Conservation (phyloP, 1,139 yeast genomes). For the Magnusiomyces clavatus region DNA sequence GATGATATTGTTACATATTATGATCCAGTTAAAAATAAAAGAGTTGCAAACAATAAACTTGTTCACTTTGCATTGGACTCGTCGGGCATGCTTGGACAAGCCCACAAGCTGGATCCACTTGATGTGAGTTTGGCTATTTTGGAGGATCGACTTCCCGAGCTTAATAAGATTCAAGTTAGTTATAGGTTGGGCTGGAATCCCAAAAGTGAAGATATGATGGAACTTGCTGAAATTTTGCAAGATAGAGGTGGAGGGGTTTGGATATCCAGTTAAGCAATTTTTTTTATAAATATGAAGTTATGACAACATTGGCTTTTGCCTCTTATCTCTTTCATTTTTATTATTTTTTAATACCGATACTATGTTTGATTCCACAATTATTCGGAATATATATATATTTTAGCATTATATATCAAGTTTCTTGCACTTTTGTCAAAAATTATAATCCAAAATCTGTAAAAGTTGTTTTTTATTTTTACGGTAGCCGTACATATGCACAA, state of each 20-base stretch:
- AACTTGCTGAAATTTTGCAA: constrained; percentile 40
- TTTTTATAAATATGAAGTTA: no score
- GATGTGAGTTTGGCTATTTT: constrained; percentile 79
- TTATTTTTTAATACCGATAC: no score
- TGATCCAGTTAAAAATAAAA: constrained; percentile 17
- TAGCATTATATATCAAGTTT: no score
- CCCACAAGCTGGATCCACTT: constrained; percentile 75
- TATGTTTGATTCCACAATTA: no score
- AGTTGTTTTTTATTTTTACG: no score
- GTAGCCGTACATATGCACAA: no score
- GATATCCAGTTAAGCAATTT: constrained; percentile 11
- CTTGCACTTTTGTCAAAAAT: no score
- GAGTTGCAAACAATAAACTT: constrained; percentile 45
- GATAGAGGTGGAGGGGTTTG: constrained; percentile 31
- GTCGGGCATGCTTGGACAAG: constrained; percentile 82
- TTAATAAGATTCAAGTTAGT: constrained; percentile 59
- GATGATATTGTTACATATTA: constrained; percentile 26
- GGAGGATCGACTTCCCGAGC: constrained; percentile 65
- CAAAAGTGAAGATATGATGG: constrained; percentile 58
- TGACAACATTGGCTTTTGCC: no score
- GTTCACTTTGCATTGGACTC: constrained; percentile 64
- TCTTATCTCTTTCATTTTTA: no score
- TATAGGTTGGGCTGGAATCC: constrained; percentile 86
- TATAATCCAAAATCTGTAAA: no score
- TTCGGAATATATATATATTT: no score